Conservation (phyloP, 2,329 filamentous ascomycete genomes). For the Cladosporium sp. region DNA sequence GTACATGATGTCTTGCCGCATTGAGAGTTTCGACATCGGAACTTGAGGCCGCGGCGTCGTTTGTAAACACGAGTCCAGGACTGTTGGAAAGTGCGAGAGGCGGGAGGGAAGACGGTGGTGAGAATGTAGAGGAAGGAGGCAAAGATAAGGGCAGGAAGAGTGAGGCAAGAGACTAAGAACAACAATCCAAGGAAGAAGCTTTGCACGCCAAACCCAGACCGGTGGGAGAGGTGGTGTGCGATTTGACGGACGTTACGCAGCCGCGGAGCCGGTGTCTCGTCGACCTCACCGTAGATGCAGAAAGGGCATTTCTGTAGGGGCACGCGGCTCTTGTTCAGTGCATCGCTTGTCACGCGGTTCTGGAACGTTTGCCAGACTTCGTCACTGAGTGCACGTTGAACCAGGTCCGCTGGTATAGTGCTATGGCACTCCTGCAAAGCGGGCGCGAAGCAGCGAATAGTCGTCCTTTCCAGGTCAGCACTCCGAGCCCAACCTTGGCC, state of each 20-base stretch:
- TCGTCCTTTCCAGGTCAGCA: conserved; percentile 66
- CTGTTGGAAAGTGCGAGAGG: conserved; percentile 17
- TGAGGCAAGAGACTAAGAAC: conserved; percentile 19
- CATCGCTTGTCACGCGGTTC: conserved; percentile 71
- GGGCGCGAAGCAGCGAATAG: conserved; percentile 77
- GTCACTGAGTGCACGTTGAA: conserved; percentile 68
- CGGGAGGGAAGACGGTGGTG: conserved; percentile 29
- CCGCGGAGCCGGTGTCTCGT: conserved; percentile 41
- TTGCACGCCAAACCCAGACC: conserved; percentile 36
- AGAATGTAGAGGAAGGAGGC: conserved; percentile 45
- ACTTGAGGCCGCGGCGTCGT: conserved; percentile 67
- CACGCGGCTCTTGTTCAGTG: conserved; percentile 65
- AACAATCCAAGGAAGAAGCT: conserved; percentile 42
- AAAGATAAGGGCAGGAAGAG: conserved; percentile 49
- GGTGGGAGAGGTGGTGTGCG: conserved; percentile 21
- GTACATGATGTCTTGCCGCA: conserved; percentile 74
- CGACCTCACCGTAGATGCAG: conserved; percentile 84
- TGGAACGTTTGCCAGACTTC: conserved; percentile 73
- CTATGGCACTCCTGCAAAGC: conserved; percentile 63
- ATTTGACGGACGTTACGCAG: conserved; percentile 20
- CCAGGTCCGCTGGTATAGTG: conserved; percentile 63
- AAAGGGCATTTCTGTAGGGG: conserved; percentile 82
- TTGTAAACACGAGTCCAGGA: conserved; percentile 61
- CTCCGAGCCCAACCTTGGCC: conserved; percentile 86
- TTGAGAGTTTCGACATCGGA: conserved; percentile 65